Base-by-base conservation (phyloP, 2,329 filamentous ascomycete genomes). In the Curvularia sp. region DNA sequence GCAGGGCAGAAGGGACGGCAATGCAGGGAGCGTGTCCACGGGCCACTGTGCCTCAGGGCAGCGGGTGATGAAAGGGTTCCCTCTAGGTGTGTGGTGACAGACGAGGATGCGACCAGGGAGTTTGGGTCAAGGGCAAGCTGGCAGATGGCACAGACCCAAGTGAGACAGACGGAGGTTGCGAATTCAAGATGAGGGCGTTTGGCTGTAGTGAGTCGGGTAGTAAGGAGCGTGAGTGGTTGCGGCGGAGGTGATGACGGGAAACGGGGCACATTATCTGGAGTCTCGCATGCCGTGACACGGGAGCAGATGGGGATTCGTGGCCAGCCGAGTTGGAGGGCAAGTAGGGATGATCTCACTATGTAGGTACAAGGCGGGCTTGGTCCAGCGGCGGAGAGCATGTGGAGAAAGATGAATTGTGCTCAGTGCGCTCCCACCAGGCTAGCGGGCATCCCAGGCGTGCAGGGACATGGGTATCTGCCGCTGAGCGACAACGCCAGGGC, bases 381-480 rank as follows among this genome's bases (percentile, higher is more conserved):
- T 72, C 64, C 62, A 64, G 59, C 62, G 69, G 67, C 66, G 68
- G 64, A 71, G 68, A 70, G 71, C 67, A 68, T 75, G 73, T 76
- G 74, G 72, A 74, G 72, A 73, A 66, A 63, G 66, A 66, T 65
- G 69, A 67, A 70, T 68, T 70, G 71, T 72, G 72, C 69, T 65
- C 69, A 67, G 67, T 67, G 69, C 67, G 66, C 69, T 63, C 64
- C 41, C 69, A 67, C 66, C 63, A 63, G 60, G 61, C 61, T 64
- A 69, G 66, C 66, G 62, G 62, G 8, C 65, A 63, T 63, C 53
- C 57, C 66, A 65, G 56, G 61, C 33, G 57, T 52, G 58, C 72
- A 72, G 62, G 73, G 72, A 70, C 65, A 65, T 61, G 67, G 68
- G 55, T 67, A 49, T 57, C 49, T 59, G 55, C 60, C 61, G 62